A percentile compares a stretch with the other conserved stretches of the same genome.
These are phyloP conservation scores for Phaeophleospora eucalypticola DNA, from an alignment of 2,329 filamentous ascomycete species.

Conservation along the genomic window DNA sequence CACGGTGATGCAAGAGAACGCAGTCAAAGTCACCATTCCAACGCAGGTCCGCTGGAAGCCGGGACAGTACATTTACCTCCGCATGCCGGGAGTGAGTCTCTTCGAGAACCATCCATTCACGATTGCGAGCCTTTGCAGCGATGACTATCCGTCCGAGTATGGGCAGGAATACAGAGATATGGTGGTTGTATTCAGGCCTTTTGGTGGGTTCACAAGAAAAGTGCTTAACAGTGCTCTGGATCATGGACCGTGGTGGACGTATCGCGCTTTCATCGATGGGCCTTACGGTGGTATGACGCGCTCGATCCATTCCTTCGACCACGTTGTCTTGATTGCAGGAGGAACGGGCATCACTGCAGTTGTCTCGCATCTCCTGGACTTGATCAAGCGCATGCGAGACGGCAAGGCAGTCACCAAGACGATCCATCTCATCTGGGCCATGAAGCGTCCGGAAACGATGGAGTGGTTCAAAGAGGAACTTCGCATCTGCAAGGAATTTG, in stretches of 20 bases:
- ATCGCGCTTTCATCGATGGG: conserved; percentile 86
- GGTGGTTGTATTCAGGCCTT: conserved; percentile 86
- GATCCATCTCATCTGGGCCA: conserved; percentile 88
- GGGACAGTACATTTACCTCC: conserved; percentile 89
- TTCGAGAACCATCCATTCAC: conserved; percentile 96
- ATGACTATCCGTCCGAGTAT: conserved; percentile 89
- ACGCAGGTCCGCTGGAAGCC: conserved; percentile 91
- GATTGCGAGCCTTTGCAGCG: conserved; percentile 84
- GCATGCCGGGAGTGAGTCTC: conserved; percentile 86
- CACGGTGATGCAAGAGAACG: conserved; percentile 83
- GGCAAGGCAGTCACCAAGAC: conserved; percentile 89
- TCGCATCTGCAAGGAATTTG: conserved; percentile 82
- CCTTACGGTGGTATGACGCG: conserved; percentile 93
- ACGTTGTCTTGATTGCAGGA: conserved; percentile 86
- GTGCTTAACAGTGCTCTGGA: conserved; percentile 78
- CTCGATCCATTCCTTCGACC: conserved; percentile 86
- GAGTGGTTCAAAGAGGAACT: conserved; percentile 97
- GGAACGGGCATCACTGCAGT: conserved; percentile 93
- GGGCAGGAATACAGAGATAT: conserved; percentile 85
- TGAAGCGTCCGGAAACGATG: conserved; percentile 88
- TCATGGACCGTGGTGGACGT: conserved; percentile 86
- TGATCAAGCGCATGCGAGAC: conserved; percentile 96
- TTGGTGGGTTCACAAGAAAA: conserved; percentile 81
- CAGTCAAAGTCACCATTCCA: conserved; percentile 92
- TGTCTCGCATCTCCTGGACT: conserved; percentile 81